These are phyloP conservation scores for Ogataea pignaliae DNA, from an alignment of 805 yeast species.

Conservation along the genomic window DNA sequence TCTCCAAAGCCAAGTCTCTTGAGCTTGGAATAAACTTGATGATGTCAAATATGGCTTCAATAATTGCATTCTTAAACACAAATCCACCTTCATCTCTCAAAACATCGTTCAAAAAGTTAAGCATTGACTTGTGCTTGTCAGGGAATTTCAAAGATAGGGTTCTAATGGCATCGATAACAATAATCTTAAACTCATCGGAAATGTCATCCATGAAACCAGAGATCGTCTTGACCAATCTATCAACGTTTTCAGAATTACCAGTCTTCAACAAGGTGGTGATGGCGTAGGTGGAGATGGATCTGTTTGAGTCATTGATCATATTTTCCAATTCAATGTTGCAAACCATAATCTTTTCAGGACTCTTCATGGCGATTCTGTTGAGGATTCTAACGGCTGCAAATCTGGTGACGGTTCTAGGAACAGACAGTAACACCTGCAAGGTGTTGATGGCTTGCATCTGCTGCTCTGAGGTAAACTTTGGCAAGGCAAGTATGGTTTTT, in stretches of 20 bases:
- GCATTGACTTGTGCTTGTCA: slow-evolving; percentile 76
- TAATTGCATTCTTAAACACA: slow-evolving; percentile 77
- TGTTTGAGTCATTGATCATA: slow-evolving; percentile 80
- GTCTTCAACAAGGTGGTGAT: slow-evolving; percentile 94
- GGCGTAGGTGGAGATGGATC: slow-evolving; percentile 94
- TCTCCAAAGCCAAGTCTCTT: slow-evolving; percentile 76
- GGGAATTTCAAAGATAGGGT: slow-evolving; percentile 92
- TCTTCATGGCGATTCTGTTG: slow-evolving; percentile 75
- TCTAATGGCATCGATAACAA: slow-evolving; percentile 92
- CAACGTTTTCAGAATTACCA: slow-evolving; percentile 86
- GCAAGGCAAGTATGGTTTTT: slow-evolving; percentile 58
- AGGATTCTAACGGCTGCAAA: slow-evolving; percentile 91
- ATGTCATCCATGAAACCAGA: slow-evolving; percentile 88
- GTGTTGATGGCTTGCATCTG: slow-evolving; percentile 67
- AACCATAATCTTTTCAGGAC: slow-evolving; percentile 72
- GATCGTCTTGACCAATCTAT: slow-evolving; percentile 82
- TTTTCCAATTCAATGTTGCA: slow-evolving; percentile 85
- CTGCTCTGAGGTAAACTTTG: slow-evolving; percentile 56
- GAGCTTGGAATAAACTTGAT: slow-evolving; percentile 83
- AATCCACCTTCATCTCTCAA: slow-evolving; percentile 90
- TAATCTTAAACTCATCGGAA: slow-evolving; percentile 91
- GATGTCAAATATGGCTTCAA: slow-evolving; percentile 90
- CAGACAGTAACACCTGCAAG: slow-evolving; percentile 72
- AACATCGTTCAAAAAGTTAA: slow-evolving; percentile 74
- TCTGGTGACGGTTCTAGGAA: slow-evolving; percentile 84